Base-by-base conservation (phyloP, 116 monocot genomes). In the Posidonia oceanica region DNA sequence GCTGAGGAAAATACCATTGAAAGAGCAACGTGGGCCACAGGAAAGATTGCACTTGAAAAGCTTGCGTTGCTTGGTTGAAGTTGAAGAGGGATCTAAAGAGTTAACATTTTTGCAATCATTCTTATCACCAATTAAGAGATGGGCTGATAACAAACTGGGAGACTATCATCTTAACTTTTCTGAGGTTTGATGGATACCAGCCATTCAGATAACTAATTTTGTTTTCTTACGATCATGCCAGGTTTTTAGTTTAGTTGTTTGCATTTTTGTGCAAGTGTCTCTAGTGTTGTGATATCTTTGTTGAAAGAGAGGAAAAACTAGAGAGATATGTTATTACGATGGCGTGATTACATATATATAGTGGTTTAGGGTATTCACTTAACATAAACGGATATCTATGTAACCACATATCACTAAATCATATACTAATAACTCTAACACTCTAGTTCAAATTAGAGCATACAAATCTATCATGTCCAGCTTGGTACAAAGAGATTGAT, bases 1-100 rank as follows among this genome's bases (percentile, higher is more conserved):
- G 41, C 75, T 95, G 72, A 78, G 91, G 67, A 91, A 83, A 78
- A 79, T 95, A 69, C 95, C 95, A 61, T 62, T 86, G 59, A 95
- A 86, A 74, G 95, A 95, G 70, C 95, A 95, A 65, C 80, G 88
- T 54, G 83, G 95, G 62, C 86, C 88, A 72, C 91, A 95, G 61
- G 95, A 95, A 80, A 86, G 91, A 73, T 71, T 95, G 70, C 86
- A 95, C 70, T 80, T 95, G 77, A 91, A 95, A 80, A 78, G 80
- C 67, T 75, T 93, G 14, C 76, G 70, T 60, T 88, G 82, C 60
- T 78, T 80, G 41, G 76, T 86, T 78, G 82, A 93, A 55, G 59
- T 56, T 80, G 88, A 93, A 69, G 88, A 74, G 16, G 79, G 81
- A 23, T 67, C 70, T 64, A 76, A 80, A 57, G 78, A 84, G 54